These are phyloP conservation scores for Neurospora tetraspora DNA, from an alignment of 495 filamentous ascomycete genomes.

Conservation along the genomic window DNA sequence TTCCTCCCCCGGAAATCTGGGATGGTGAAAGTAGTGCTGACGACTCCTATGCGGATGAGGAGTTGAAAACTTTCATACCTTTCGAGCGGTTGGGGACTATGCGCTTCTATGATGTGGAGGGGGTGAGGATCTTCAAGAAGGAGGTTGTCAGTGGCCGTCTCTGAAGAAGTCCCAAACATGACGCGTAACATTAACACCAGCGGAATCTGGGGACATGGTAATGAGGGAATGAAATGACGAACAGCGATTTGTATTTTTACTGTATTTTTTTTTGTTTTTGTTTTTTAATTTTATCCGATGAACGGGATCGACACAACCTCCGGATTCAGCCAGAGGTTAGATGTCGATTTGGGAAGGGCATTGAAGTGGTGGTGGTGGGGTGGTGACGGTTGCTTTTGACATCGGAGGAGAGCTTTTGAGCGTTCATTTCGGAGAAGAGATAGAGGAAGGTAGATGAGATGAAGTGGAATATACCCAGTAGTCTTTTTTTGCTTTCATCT, in stretches of 20 bases:
- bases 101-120: slow-evolving; percentile 36
- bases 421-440: background rate
- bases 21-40: slow-evolving; percentile 22
- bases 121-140: slow-evolving; percentile 41
- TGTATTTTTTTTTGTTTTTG: background rate
- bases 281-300: background rate
- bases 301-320: background rate
- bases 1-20: slow-evolving; percentile 13
- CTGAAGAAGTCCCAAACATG: slow-evolving; percentile 6
- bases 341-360: background rate
- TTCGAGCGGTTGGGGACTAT: slow-evolving; percentile 29
- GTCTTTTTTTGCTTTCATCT: background rate
- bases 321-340: background rate
- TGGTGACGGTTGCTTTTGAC: background rate
- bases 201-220: background rate
- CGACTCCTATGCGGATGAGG: slow-evolving; percentile 15
- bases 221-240: background rate
- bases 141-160: slow-evolving; percentile 33
- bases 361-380: background rate
- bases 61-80: background rate
- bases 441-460: background rate
- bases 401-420: background rate
- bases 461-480: background rate
- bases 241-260: background rate
- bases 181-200: background rate